Conservation (phyloP, 2,329 filamentous ascomycete genomes). For the Epichloe hybrida region DNA sequence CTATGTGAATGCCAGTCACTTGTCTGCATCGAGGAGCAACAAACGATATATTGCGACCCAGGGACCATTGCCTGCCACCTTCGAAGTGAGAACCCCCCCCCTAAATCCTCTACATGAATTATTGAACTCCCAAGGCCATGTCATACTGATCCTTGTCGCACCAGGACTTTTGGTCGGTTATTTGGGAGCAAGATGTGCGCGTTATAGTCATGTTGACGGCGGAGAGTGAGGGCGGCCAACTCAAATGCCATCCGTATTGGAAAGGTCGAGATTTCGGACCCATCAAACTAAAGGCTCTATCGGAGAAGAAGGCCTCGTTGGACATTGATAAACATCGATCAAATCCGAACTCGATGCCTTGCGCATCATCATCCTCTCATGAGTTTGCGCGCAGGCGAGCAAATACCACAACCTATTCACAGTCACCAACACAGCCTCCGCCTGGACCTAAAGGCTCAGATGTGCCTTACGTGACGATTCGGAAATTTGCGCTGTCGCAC, state of each 20-base stretch:
- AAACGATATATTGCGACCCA: conserved; percentile 95
- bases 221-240: conserved; percentile 80
- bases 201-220: conserved; percentile 96
- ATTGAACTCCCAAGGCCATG: neutral
- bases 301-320: conserved; percentile 70
- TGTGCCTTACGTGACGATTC: conserved; percentile 63
- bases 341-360: conserved; percentile 18
- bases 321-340: conserved; percentile 46
- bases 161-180: conserved; percentile 92
- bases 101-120: neutral
- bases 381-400: conserved; percentile 37
- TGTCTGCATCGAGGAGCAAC: conserved; percentile 67
- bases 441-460: conserved; percentile 30
- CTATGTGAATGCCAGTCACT: conserved; percentile 88
- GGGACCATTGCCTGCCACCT: conserved; percentile 83
- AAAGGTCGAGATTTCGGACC: conserved; percentile 62
- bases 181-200: conserved; percentile 93
- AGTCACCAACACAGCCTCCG: conserved; percentile 18
- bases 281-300: conserved; percentile 61
- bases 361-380: conserved; percentile 13
- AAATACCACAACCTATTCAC: conserved; percentile 36
- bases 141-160: neutral
- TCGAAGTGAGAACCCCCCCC: conserved; percentile 52
- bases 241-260: conserved; percentile 96
- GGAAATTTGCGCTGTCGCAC: conserved; percentile 77